Conservation (phyloP, 805 yeast genomes). For the Kuraishia capsulata region DNA sequence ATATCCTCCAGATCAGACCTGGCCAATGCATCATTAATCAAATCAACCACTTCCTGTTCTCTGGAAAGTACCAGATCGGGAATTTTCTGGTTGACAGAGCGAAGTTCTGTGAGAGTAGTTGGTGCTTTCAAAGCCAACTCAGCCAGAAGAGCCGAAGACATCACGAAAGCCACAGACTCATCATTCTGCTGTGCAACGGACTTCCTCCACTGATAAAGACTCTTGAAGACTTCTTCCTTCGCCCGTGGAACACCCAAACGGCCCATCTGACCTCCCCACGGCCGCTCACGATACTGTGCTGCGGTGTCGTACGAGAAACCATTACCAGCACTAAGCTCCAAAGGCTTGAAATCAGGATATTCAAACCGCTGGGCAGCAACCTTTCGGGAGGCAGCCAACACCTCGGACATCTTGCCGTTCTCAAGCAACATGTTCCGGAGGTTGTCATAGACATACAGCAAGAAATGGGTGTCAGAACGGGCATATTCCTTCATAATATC, state of each 20-base stretch:
- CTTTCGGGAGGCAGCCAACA: conserved; percentile 63
- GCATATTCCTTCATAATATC: conserved; percentile 77
- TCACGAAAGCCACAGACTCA: conserved; percentile 74
- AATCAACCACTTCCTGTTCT: conserved; percentile 47
- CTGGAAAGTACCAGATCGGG: conserved; percentile 31
- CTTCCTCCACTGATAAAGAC: conserved; percentile 80
- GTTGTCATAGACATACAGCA: conserved; percentile 70
- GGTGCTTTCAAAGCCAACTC: conserved; percentile 47
- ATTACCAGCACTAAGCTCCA: conserved; percentile 28
- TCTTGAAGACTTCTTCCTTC: conserved; percentile 46
- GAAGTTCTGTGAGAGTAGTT: conserved; percentile 43
- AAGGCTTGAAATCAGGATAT: conserved; percentile 41
- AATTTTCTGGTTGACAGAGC: conserved; percentile 33
- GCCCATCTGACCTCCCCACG: conserved; percentile 54
- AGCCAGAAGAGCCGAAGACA: conserved; percentile 73
- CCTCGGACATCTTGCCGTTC: conserved; percentile 38
- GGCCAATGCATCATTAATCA: conserved; percentile 36
- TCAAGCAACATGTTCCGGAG: conserved; percentile 55
- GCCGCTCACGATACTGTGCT: conserved; percentile 42
- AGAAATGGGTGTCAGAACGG: conserved; percentile 89
- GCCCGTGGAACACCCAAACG: conserved; percentile 56
- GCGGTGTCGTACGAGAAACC: conserved; percentile 20
- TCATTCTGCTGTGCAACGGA: conserved; percentile 61
- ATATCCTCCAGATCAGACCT: conserved; percentile 26
- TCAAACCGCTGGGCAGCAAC: conserved; percentile 81